These are phyloP conservation scores for Aspergillus sp. DNA, from an alignment of 2,329 filamentous ascomycete species.

Conservation along the genomic window DNA sequence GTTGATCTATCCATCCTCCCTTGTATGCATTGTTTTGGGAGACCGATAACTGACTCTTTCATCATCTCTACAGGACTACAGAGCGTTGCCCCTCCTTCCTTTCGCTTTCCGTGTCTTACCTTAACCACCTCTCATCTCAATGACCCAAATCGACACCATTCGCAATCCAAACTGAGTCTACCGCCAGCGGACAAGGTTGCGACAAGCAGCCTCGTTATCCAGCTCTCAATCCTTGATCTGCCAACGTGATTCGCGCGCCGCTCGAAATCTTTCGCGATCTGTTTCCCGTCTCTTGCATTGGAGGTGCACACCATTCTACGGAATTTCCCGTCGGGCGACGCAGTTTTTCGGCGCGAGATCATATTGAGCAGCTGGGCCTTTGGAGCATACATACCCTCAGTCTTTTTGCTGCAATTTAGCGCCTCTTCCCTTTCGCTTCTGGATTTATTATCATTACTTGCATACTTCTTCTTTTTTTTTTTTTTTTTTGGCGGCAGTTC, in stretches of 20 bases:
- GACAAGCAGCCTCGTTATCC: neutral
- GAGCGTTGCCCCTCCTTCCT: no score
- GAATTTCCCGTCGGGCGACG: neutral
- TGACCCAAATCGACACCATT: no score
- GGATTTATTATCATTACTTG: neutral
- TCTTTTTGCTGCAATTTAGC: neutral
- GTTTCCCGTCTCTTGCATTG: neutral
- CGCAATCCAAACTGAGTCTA: neutral
- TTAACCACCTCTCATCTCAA: no score
- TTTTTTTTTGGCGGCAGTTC: no score
- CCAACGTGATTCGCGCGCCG: neutral
- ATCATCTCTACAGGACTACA: neutral
- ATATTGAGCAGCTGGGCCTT: neutral
- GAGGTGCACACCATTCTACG: neutral
- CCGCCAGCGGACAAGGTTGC: neutral
- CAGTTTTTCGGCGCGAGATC: neutral
- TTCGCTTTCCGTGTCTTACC: no score
- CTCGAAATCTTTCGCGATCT: neutral
- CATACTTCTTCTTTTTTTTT: neutral
- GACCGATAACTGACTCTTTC: neutral
- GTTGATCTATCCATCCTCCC: constrained; percentile 7
- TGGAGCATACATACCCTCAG: neutral
- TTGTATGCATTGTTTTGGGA: neutral
- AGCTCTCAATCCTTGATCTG: neutral
- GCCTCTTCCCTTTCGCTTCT: neutral